These are phyloP conservation scores for Amphicarpaea edgeworthii DNA, from an alignment of 306 rosid species.

Conservation along the genomic window DNA sequence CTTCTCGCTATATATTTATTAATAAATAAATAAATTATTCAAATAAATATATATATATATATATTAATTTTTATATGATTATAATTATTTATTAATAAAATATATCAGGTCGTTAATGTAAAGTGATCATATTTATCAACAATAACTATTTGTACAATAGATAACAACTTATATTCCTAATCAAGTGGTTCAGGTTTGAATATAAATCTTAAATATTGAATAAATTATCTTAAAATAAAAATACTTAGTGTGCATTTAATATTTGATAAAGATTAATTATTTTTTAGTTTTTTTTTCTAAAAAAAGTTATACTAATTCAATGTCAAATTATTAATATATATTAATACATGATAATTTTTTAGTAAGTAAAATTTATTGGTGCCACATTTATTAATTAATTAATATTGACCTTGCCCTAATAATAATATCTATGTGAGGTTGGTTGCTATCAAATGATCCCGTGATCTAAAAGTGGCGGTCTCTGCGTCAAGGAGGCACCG, in stretches of 20 bases:
- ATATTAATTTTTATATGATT: not conserved
- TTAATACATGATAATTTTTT: not conserved
- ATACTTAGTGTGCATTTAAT: no score
- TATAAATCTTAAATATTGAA: no score
- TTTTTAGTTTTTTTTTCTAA: no score
- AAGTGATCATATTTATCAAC: not conserved
- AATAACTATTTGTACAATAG: no score
- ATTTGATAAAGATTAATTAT: no score
- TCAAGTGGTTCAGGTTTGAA: no score
- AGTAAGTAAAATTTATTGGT: not conserved
- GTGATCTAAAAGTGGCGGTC: constrained; percentile 47
- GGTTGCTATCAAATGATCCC: constrained; percentile 27
- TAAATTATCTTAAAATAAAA: no score
- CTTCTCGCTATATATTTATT: not conserved
- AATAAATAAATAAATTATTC: not conserved
- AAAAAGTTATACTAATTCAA: no score
- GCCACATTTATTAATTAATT: not conserved
- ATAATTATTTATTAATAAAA: not conserved
- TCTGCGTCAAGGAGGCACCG: constrained; percentile 46
- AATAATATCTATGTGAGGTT: constrained; percentile 22
- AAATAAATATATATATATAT: no score
- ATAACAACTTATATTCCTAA: no score
- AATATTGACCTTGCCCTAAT: not conserved
- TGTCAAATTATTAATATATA: not conserved
- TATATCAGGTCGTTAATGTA: not conserved